Evolutionary conservation across 176 grass and related monocot genomes (phyloP), one percentile per base, ranked within the genome.

Genomic region (Cocos nucifera): DNA sequence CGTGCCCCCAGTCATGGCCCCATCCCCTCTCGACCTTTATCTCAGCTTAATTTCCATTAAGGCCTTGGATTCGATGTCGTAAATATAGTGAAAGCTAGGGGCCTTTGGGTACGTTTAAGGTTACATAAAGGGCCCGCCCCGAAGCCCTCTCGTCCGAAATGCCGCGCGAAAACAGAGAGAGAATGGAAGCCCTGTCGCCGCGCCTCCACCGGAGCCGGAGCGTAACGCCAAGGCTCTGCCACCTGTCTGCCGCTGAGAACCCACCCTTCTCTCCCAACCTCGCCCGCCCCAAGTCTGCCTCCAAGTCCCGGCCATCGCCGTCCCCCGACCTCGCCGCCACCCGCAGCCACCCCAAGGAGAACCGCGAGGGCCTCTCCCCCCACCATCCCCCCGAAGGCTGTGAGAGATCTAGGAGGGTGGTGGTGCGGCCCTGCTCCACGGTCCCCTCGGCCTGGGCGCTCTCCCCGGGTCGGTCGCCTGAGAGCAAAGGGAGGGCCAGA

Each of bases 1-100:
- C 65, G 74, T 77, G 57, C 65, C 25, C 22, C 21, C 63, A 51
- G 22, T 52, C 73, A 67, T 71, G 67, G 22, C 27, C 64, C 18
- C 23, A 64, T 57, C 66, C 79, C 9, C 75, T 86, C 62, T 62
- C 25, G 79, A 73, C 55, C 78, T 77, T 66, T 67, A 59, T 65
- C 56, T 57, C 50, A 52, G 35, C 22, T 53, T 53, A 53, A 55
- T 65, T 24, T 19, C 68, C 61, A 22, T 73, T 19, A 14, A 32
- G 2, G n/a, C 18, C 15, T 9, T 15, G 15, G 48, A 44, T 3
- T 2, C 35, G 10, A 0, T 12, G 35, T 44, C 9, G 1, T 44
- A 44, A 44, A 44, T 44, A 12, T 44, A 3, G 10, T 12, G 10
- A 10, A 44, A 2, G 1, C 8, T 14, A 44, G 35, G 35, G 10